Conservation (phyloP, 228 moss, liverwort and hornwort species). For the Sphagnum fallax region DNA sequence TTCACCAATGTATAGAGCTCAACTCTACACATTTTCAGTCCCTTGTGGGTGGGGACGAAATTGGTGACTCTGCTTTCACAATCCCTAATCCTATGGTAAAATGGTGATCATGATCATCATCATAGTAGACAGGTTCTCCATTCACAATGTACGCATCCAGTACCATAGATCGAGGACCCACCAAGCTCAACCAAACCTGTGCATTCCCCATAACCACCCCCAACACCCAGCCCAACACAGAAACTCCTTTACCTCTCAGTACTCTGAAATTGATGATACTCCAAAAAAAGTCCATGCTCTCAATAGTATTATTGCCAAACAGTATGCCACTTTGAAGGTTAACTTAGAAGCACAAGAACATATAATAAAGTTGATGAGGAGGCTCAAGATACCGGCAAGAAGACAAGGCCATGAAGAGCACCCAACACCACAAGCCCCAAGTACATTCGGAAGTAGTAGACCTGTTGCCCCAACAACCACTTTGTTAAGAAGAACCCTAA, state of each 20-base stretch:
- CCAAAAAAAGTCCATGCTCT: too few species aligned
- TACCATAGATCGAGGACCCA: slow-evolving; percentile 41
- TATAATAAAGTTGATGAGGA: not conserved
- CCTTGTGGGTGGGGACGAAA: slow-evolving; percentile 37
- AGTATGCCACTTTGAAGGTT: too few species aligned
- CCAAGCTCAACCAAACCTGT: slow-evolving; percentile 41
- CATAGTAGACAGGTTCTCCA: slow-evolving; percentile 28
- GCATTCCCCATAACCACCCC: not conserved
- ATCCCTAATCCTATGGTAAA: slow-evolving; percentile 31
- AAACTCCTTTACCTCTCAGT: too few species aligned
- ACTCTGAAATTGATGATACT: too few species aligned
- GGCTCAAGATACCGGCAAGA: slow-evolving; percentile 59
- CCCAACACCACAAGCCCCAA: slow-evolving; percentile 79
- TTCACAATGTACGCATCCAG: slow-evolving; percentile 7
- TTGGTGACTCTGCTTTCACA: slow-evolving; percentile 37
- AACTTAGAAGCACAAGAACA: too few species aligned
- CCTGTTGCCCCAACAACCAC: slow-evolving; percentile 20
- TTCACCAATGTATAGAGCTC: too few species aligned
- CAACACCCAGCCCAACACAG: not conserved
- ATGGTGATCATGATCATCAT: slow-evolving; percentile 44
- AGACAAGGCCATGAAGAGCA: slow-evolving; percentile 83
- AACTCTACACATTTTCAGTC: slow-evolving; percentile 13
- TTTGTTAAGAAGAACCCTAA: not conserved
- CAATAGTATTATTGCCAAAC: too few species aligned
- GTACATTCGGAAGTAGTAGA: slow-evolving; percentile 98